A percentile compares a stretch with the other conserved stretches of the same genome.
Conservation (phyloP, 2,329 filamentous ascomycete genomes). For the Rhinocladiella similis region DNA sequence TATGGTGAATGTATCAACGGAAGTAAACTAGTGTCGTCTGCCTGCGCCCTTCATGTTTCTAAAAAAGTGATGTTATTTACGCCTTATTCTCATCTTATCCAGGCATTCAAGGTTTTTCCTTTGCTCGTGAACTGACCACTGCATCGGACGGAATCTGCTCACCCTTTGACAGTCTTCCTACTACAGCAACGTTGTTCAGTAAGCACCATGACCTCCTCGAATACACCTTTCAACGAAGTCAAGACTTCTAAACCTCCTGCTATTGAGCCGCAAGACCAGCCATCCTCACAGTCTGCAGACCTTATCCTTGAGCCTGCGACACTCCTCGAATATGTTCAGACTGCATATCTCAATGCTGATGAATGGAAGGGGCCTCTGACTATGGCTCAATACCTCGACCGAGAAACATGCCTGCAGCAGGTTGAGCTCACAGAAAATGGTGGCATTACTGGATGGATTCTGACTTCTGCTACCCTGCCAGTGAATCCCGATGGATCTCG, state of each 20-base stretch:
- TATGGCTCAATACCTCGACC: constrained; percentile 56
- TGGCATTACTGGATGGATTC: constrained; percentile 60
- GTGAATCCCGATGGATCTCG: constrained; percentile 38
- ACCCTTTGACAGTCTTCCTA: neutral
- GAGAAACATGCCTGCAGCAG: constrained; percentile 54
- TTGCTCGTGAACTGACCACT: neutral
- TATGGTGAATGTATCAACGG: too few species aligned
- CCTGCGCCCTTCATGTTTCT: too few species aligned
- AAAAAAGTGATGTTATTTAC: too few species aligned
- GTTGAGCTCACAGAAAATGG: constrained; percentile 56
- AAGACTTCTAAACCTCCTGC: constrained; percentile 27
- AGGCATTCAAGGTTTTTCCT: neutral
- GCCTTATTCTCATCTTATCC: too few species aligned
- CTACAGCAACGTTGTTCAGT: neutral
- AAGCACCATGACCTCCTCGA: constrained; percentile 12
- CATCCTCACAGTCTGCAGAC: constrained; percentile 50
- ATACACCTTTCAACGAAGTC: neutral
- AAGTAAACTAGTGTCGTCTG: too few species aligned
- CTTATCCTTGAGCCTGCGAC: constrained; percentile 58
- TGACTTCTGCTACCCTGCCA: constrained; percentile 50
- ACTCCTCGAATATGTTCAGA: constrained; percentile 52
- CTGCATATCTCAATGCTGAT: constrained; percentile 54
- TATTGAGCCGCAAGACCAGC: constrained; percentile 41
- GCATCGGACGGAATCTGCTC: neutral
- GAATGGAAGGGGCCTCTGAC: constrained; percentile 60